Base-by-base conservation (phyloP, 2,329 filamentous ascomycete genomes). In the Capronia americana region DNA sequence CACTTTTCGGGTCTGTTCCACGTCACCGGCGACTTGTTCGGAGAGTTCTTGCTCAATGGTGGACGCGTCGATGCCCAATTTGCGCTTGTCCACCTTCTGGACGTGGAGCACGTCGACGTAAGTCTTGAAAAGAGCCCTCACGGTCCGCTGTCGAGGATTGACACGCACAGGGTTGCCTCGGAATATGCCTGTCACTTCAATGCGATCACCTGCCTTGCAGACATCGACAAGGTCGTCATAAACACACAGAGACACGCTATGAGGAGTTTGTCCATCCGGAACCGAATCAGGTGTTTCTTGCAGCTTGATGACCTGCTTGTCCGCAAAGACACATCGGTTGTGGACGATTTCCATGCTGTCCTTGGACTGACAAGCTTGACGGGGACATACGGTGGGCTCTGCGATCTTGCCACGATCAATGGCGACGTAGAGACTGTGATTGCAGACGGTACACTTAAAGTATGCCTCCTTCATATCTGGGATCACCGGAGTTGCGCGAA, bases 401-500 rank as follows among this genome's bases (percentile, higher is more conserved):
- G 92, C 90, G 74, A 99, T 99, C 81, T 94, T 95, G 78, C 96
- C 95, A 74, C 95, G 90, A 76, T 99, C 95, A 74, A 99, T 90
- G 64, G 93, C 91, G 62, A 97, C 92, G 69, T 91, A 92, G 68
- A 96, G 88, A 3, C 92, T 94, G 79, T 97, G 92, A 74, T 93
- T 92, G 80, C 95, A 99, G 28, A 94, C 88, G 65, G 92, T 92
- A 81, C 95, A 99, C 70, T 92, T 91, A 87, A 99, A 99, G 81
- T 97, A 97, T 0, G 95, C 95, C 76, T 97, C 92, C 80, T 96
- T 97, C 96, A 99, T 99, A 74, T 99, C 95, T 0, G 95, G 95
- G 70, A 99, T 98, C 71, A 99, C 92, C 0, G 95, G 93, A 0
- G 95, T 98, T 2, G 95, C 91, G 69, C 95, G 89, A 74, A 99